These are phyloP conservation scores for Stylonectria norvegica DNA, from an alignment of 2,329 filamentous ascomycete species.

Conservation along the genomic window DNA sequence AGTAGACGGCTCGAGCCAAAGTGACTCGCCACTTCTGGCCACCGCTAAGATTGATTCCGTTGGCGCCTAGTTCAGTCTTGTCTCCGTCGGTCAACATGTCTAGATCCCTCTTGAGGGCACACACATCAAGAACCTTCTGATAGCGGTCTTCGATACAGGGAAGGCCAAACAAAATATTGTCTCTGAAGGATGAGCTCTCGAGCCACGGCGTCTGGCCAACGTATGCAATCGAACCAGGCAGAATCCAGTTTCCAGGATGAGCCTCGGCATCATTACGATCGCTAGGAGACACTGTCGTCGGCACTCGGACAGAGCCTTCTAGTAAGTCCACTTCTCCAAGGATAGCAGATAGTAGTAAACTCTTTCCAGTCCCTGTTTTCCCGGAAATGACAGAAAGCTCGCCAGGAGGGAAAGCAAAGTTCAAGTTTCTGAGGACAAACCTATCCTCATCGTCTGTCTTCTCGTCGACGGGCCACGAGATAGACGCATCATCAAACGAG, in stretches of 20 bases:
- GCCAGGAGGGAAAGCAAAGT: slow-evolving; percentile 62
- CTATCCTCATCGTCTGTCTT: slow-evolving; percentile 53
- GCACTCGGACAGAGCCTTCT: slow-evolving; percentile 56
- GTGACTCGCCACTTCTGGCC: slow-evolving; percentile 82
- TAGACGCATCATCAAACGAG: slow-evolving; percentile 62
- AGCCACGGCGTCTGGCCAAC: slow-evolving; percentile 83
- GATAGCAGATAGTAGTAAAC: slow-evolving; percentile 67
- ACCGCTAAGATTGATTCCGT: slow-evolving; percentile 79
- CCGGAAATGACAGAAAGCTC: slow-evolving; percentile 74
- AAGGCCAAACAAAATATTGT: slow-evolving; percentile 76
- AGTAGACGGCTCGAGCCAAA: slow-evolving; percentile 76
- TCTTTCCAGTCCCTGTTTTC: slow-evolving; percentile 76
- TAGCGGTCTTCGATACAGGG: slow-evolving; percentile 69
- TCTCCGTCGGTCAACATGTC: slow-evolving; percentile 75
- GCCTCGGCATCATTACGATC: slow-evolving; percentile 62
- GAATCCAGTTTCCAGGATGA: slow-evolving; percentile 63
- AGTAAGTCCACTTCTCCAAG: slow-evolving; percentile 73
- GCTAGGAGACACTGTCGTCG: slow-evolving; percentile 44
- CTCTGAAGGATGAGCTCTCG: slow-evolving; percentile 73
- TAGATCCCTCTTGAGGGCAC: slow-evolving; percentile 71
- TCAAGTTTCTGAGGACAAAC: slow-evolving; percentile 64
- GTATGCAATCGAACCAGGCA: slow-evolving; percentile 67
- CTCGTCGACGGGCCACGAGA: slow-evolving; percentile 71
- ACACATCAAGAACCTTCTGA: slow-evolving; percentile 65
- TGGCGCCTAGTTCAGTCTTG: slow-evolving; percentile 76